A percentile compares a stretch with the other conserved stretches of the same genome.
Conservation (phyloP, 805 yeast species). For the Clavispora vitiphila region DNA sequence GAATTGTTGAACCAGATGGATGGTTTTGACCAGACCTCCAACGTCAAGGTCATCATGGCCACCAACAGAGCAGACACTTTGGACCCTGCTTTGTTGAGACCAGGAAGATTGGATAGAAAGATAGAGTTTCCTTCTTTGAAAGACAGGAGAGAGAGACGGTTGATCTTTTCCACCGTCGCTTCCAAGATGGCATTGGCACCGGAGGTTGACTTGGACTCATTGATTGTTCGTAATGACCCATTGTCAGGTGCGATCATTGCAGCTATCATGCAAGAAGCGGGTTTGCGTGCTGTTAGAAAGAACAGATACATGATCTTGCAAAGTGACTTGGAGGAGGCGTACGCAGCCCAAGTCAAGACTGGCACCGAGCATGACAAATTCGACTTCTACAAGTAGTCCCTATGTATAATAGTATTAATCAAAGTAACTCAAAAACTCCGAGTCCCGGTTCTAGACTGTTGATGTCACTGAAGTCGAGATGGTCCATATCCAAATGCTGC, state of each 20-base stretch:
- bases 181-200: slow-evolving; percentile 98
- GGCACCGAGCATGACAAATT: slow-evolving; percentile 95
- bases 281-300: slow-evolving; percentile 96
- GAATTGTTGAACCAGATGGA: slow-evolving; percentile 98
- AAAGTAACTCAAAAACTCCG: slow-evolving; percentile 43
- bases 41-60: slow-evolving; percentile 98
- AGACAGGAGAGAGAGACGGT: slow-evolving; percentile 96
- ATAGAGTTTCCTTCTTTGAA: slow-evolving; percentile 95
- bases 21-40: slow-evolving; percentile 93
- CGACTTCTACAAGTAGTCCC: slow-evolving; percentile 79
- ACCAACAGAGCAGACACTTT: slow-evolving; percentile 99
- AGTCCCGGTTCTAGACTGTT: slow-evolving; percentile 59
- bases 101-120: slow-evolving; percentile 97
- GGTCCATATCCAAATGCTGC: slow-evolving; percentile 69
- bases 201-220: slow-evolving; percentile 91
- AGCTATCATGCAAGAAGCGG: slow-evolving; percentile 99
- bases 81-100: slow-evolving; percentile 96
- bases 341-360: slow-evolving; percentile 92
- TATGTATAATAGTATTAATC: slow-evolving; percentile 3
- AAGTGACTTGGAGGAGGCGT: slow-evolving; percentile 96
- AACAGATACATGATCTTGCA: slow-evolving; percentile 95
- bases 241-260: slow-evolving; percentile 96
- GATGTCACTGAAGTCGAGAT: slow-evolving; percentile 49
- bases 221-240: slow-evolving; percentile 94
- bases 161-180: slow-evolving; percentile 93